These are phyloP conservation scores for Daldinia eschscholtzii DNA, from an alignment of 2,329 filamentous ascomycete species.

Conservation along the genomic window DNA sequence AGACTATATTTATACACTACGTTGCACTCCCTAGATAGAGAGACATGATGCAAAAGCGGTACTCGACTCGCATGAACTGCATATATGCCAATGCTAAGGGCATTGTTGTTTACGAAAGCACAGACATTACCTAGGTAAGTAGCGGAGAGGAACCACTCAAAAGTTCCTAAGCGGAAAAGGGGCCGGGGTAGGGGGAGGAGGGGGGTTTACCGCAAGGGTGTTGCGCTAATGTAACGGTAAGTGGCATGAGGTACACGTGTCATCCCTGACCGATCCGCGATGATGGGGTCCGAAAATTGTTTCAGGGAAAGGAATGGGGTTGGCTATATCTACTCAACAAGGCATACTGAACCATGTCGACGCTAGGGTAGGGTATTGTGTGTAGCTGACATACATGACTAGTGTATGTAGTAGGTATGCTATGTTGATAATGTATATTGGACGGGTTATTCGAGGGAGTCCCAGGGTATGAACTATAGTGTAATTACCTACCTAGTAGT, in stretches of 20 bases:
- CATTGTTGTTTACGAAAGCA: constrained; percentile 19
- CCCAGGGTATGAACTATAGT: neutral
- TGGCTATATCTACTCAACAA: neutral
- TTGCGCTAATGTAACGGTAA: constrained; percentile 8
- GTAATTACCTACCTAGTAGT: neutral
- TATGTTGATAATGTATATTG: neutral
- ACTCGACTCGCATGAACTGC: constrained; percentile 35
- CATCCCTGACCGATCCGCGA: constrained; percentile 14
- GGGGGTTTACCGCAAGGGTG: neutral
- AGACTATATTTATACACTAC: too few species aligned
- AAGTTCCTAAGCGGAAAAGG: constrained; percentile 17
- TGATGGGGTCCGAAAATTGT: constrained; percentile 8
- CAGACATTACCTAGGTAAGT: constrained; percentile 17
- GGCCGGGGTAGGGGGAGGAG: constrained; percentile 21
- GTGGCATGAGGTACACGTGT: constrained; percentile 17
- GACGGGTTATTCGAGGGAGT: neutral
- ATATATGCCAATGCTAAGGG: constrained; percentile 2
- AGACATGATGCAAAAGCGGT: constrained; percentile 20
- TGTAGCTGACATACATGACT: neutral
- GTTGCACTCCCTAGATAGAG: too few species aligned
- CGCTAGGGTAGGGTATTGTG: neutral
- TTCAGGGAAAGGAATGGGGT: neutral
- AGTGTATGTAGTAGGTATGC: neutral
- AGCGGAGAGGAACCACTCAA: constrained; percentile 5
- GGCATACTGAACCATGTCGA: neutral